Evolutionary conservation across 1,284 basidiomycete genomes (phyloP).

Genomic region (Waitea zeae): DNA sequence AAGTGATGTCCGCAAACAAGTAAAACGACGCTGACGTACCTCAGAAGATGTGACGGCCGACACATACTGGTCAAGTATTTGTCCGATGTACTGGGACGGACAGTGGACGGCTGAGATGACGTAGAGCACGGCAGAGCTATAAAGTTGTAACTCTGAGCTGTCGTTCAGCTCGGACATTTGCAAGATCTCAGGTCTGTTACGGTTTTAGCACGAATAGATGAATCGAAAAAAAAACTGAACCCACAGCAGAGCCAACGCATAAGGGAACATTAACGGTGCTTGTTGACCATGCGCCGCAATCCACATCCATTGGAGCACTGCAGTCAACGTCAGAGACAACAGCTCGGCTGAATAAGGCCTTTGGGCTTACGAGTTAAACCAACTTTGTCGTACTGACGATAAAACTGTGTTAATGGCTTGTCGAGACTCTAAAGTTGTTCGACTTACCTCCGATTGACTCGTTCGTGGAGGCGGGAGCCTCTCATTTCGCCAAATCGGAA

Average conservation of each 20-base stretch:
- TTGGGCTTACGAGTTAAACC: conserved; percentile 47
- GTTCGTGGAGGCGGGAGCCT: conserved; percentile 75
- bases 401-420: conserved; percentile 5
- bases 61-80: conserved; percentile 42
- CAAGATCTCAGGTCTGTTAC: conserved; percentile 59
- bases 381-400: conserved; percentile 70
- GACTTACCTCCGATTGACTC: conserved; percentile 45
- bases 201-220: too few relatives aligned
- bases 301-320: conserved; percentile 74
- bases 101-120: conserved; percentile 54
- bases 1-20: conserved; percentile 5
- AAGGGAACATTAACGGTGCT: conserved; percentile 55
- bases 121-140: conserved; percentile 60
- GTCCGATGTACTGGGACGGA: conserved; percentile 41
- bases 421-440: conserved; percentile 3
- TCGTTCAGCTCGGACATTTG: conserved; percentile 73
- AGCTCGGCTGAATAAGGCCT: background rate
- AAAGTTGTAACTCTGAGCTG: conserved; percentile 52
- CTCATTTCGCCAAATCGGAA: conserved; percentile 55
- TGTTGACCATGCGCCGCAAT: conserved; percentile 48
- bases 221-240: conserved; percentile 11
- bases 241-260: conserved; percentile 60
- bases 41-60: conserved; percentile 51
- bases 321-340: conserved; percentile 8
- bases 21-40: conserved; percentile 19